Percentiles rank a stretch among this genome's conserved stretches.
Conservation (phyloP, 2,329 filamentous ascomycete species). For the Mycocentrospora acerina region DNA sequence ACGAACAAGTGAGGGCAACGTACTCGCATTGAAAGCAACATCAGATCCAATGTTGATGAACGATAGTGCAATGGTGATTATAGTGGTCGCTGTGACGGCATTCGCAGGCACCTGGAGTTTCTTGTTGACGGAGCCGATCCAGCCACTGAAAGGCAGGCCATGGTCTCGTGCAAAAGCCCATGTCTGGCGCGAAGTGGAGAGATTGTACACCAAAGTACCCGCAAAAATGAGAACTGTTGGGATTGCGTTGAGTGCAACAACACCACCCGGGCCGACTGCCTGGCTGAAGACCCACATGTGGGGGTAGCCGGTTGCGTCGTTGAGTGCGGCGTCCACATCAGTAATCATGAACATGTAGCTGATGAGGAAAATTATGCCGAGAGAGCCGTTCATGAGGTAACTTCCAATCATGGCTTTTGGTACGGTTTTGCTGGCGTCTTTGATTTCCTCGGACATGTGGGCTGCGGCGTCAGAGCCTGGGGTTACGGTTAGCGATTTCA, state of each 20-base stretch:
- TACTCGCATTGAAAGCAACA: slow-evolving; percentile 38
- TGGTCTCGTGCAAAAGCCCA: slow-evolving; percentile 41
- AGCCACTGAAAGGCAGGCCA: slow-evolving; percentile 35
- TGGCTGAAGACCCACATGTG: slow-evolving; percentile 39
- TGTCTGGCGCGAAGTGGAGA: slow-evolving; percentile 37
- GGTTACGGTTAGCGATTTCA: slow-evolving; percentile 9
- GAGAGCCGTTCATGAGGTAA: slow-evolving; percentile 42
- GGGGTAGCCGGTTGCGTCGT: slow-evolving; percentile 34
- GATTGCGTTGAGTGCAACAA: slow-evolving; percentile 34
- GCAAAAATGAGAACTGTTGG: slow-evolving; percentile 34
- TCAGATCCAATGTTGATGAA: slow-evolving; percentile 41
- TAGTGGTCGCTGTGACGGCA: slow-evolving; percentile 32
- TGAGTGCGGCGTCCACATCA: slow-evolving; percentile 29
- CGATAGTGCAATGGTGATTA: slow-evolving; percentile 30
- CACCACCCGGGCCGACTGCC: slow-evolving; percentile 26
- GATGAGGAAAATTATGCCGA: slow-evolving; percentile 40
- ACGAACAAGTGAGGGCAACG: background rate
- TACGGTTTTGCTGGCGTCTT: slow-evolving; percentile 44
- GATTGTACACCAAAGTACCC: slow-evolving; percentile 32
- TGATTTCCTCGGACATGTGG: slow-evolving; percentile 49
- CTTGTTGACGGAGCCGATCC: slow-evolving; percentile 29
- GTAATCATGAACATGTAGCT: slow-evolving; percentile 39
- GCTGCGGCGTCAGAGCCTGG: slow-evolving; percentile 44
- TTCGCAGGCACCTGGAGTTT: slow-evolving; percentile 34
- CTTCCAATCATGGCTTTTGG: slow-evolving; percentile 46